A percentile compares a stretch with the other conserved stretches of the same genome.
Evolutionary conservation across 23 red algal genomes (phyloP).

Genomic region (Gracilariopsis chorda): DNA sequence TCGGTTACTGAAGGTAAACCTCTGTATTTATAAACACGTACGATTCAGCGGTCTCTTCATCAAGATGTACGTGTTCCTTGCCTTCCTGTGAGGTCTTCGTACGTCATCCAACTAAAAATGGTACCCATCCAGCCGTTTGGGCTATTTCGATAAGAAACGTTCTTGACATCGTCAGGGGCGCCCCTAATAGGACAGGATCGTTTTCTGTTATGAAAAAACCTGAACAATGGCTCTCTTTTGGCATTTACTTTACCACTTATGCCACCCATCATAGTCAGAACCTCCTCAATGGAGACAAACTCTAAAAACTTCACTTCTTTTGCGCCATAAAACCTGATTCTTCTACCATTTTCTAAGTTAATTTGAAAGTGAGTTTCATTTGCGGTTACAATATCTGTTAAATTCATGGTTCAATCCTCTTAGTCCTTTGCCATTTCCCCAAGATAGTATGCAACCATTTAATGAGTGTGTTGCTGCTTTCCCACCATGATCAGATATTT

Average conservation of each 20-base stretch:
- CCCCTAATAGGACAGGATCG: not conserved
- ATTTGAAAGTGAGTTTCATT: not conserved
- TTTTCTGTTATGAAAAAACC: conserved; percentile 4
- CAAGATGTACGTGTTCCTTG: too few species aligned
- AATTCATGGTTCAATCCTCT: not conserved
- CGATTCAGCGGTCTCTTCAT: too few species aligned
- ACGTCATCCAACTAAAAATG: too few species aligned
- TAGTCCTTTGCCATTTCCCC: not conserved
- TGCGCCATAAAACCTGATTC: not conserved
- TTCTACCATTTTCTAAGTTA: not conserved
- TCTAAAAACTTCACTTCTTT: not conserved
- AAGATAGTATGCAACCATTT: not conserved
- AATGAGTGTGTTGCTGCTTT: not conserved
- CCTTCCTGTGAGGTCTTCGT: too few species aligned
- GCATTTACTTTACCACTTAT: not conserved
- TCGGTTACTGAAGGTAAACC: too few species aligned
- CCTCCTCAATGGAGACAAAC: too few species aligned
- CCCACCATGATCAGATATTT: not conserved
- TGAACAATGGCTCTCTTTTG: not conserved
- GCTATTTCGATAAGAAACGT: too few species aligned
- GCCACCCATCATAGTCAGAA: not conserved
- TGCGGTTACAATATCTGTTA: not conserved
- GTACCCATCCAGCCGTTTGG: too few species aligned
- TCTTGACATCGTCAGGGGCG: too few species aligned
- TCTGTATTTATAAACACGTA: too few species aligned